Base-by-base conservation (phyloP, 441 rosid species). In the Pelargonium cotyledonis region DNA sequence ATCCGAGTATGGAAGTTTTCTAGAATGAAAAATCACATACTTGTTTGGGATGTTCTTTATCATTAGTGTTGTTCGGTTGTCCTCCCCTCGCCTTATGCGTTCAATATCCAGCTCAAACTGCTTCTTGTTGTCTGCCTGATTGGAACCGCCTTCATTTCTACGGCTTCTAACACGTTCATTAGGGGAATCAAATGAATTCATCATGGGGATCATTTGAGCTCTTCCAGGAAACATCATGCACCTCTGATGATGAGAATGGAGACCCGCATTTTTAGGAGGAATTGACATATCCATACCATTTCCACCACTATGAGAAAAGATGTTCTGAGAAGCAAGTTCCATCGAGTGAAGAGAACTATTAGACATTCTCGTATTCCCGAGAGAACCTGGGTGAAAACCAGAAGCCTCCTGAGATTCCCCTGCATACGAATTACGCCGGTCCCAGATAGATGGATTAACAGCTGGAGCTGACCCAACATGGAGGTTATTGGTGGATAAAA, bases 1-100 rank as follows among this genome's bases (percentile, higher is more conserved):
- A 14, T 49, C 6, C 10, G 15, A 12, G 15, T 49, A 49, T 49
- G 55, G 55, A 49, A 49, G 55, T 49, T 49, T 49, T 49, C 10
- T 49, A 10, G 55, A 49, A 12, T 49, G 41, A 60, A 8, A 57
- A 58, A 71, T 15, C 66, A 73, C 85, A 5, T 85, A 89, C 92
- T 89, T 89, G 85, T 89, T 89, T 44, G 95, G 95, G 74, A 89
- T 89, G 65, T 87, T 89, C 89, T 87, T 89, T 71, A 89, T 83
- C 95, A 87, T 89, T 63, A 89, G 80, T 6, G 95, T 89, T 29
- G 95, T 87, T 53, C 92, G 76, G 67, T 53, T 81, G 75, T 89
- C 95, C 74, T 84, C 88, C 72, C 92, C 92, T 43, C 55, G 78
- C 57, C 76, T 43, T 70, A 89, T 84, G 77, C 81, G 80, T 68